These are phyloP conservation scores for Neoarthrinium moseri DNA, from an alignment of 2,329 filamentous ascomycete genomes.

Conservation along the genomic window DNA sequence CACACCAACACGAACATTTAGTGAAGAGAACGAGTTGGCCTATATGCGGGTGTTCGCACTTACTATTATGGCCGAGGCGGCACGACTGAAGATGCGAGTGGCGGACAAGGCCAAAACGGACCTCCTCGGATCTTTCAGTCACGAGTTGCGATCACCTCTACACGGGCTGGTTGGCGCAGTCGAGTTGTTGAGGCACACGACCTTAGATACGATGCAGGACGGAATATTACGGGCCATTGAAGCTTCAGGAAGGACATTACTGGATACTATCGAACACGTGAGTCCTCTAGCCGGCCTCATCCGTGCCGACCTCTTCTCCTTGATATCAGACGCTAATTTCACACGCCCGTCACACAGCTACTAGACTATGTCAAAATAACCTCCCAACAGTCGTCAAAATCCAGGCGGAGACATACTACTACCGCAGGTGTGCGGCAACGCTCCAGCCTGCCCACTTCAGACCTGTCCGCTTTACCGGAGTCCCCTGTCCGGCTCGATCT, in stretches of 20 bases:
- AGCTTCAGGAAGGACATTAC: slow-evolving; percentile 3
- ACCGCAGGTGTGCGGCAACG: neutral
- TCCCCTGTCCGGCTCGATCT: neutral
- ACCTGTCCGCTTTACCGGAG: neutral
- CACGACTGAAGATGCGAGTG: slow-evolving; percentile 36
- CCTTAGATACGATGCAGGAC: neutral
- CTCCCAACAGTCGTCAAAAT: slow-evolving; percentile 19
- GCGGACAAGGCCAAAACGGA: slow-evolving; percentile 52
- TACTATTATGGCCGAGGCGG: slow-evolving; percentile 56
- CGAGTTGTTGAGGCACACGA: slow-evolving; percentile 15
- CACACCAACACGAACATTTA: slow-evolving; percentile 39
- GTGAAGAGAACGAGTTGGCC: slow-evolving; percentile 44
- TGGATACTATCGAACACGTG: slow-evolving; percentile 2
- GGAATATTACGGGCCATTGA: slow-evolving; percentile 1
- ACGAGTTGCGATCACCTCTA: slow-evolving; percentile 59
- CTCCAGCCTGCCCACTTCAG: neutral
- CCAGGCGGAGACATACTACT: slow-evolving; percentile 7
- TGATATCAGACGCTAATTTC: neutral
- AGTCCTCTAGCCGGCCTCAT: slow-evolving; percentile 43
- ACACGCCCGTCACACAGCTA: slow-evolving; percentile 20
- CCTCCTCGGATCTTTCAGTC: slow-evolving; percentile 58
- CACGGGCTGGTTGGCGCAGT: slow-evolving; percentile 44
- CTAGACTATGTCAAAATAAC: slow-evolving; percentile 57
- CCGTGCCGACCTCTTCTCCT: slow-evolving; percentile 31
- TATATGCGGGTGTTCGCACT: slow-evolving; percentile 50